Base-by-base conservation (phyloP, 331 rosid species). In the Rosa hybrid region DNA sequence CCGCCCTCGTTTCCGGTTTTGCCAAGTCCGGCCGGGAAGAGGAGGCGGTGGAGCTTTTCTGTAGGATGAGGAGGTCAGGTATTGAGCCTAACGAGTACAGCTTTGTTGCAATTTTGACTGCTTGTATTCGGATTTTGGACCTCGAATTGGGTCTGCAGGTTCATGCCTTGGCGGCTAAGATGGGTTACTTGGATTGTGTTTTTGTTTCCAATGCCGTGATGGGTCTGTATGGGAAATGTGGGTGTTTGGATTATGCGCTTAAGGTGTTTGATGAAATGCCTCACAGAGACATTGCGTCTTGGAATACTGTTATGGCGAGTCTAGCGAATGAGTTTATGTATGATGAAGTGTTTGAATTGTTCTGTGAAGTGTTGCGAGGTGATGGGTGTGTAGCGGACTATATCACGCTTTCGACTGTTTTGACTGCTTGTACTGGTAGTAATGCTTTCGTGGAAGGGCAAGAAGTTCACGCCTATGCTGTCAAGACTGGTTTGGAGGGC, bases 31-130 rank as follows among this genome's bases (percentile, higher is more conserved):
- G 64, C 46, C 86, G 85, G 9, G 87, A 83, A 80, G 83, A 20
- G 16, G 83, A 89, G 23, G 95, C 98, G 0, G 57, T 90, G 45
- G 82, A 82, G 72, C 90, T 91, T 62, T 94, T 92, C 89, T 81
- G 82, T 30, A 86, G 71, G 81, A 89, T 94, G 98, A 83, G 84
- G 76, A 72, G 17, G 30, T 82, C 87, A 8, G 86, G 85, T 44
- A 49, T 94, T 78, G 78, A 23, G 82, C 97, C 97, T 39, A 92
- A 94, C 12, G 87, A 79, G 63, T 92, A 88, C 82, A 84, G 90
- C n/a, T 90, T 83, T 74, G 98, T 94, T 18, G 94, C 97, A 1
- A 82, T 92, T 75, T 90, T 94, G 71, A 85, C 97, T 42, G 90
- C 97, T 73, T 94, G 94, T 64, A 78, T 83, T 51, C 83, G 95